phyloP scores from a whole-genome alignment of 306 rosid species.

The Mimosa pudica region DNA sequence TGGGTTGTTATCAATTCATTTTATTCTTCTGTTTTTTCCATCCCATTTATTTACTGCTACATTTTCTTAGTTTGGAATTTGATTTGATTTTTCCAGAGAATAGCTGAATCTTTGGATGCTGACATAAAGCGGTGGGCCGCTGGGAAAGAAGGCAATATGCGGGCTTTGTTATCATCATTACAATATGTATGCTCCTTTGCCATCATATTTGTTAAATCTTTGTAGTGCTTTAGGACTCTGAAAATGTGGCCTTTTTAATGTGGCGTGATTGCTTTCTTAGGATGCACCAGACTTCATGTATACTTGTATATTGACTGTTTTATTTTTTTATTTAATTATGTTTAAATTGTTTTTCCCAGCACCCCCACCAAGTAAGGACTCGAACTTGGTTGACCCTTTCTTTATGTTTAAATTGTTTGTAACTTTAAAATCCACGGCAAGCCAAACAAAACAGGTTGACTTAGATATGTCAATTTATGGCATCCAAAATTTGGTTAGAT shows the following conservation, averaged over 20 bases:
- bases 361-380: no score
- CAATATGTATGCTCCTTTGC: slow-evolving; percentile 55
- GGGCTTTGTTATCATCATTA: slow-evolving; percentile 80
- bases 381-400: neutral
- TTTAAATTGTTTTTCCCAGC: neutral
- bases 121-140: slow-evolving; percentile 85
- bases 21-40: neutral
- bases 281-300: neutral
- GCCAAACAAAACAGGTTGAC: neutral
- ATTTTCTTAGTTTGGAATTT: slow-evolving; percentile 23
- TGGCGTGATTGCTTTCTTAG: slow-evolving; percentile 27
- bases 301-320: neutral
- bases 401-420: neutral
- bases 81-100: slow-evolving; percentile 58
- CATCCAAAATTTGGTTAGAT: neutral
- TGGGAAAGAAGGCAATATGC: slow-evolving; percentile 91
- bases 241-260: neutral
- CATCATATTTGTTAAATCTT: slow-evolving; percentile 10
- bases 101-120: slow-evolving; percentile 61
- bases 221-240: slow-evolving; percentile 32
- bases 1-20: neutral
- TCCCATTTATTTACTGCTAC: slow-evolving; percentile 3
- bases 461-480: neutral
- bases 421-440: neutral
- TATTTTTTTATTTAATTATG: neutral